Evolutionary conservation across 202 grass and related monocot species (phyloP).

Genomic region (Schoenoplectus tabernaemontani): DNA sequence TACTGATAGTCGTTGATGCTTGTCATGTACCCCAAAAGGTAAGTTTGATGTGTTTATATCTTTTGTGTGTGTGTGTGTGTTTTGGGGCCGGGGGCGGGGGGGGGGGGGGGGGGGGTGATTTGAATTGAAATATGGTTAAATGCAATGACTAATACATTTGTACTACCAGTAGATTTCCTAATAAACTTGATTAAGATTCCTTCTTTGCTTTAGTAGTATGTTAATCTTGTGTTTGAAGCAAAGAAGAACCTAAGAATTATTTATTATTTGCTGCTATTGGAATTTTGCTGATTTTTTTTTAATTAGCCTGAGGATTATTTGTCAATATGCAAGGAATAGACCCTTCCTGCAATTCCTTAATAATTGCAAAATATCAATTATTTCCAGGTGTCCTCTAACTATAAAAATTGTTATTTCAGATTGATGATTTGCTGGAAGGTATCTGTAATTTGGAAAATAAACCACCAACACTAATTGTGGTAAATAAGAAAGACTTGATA

Average conservation of each 20-base stretch:
- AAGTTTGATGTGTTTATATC: constrained; percentile 1
- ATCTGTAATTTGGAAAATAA: constrained; percentile 40
- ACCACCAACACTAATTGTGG: constrained; percentile 54
- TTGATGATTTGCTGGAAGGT: constrained; percentile 76
- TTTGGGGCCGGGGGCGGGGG: neutral
- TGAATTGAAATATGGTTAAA: neutral
- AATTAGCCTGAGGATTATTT: neutral
- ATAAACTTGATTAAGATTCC: too few species aligned
- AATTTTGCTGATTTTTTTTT: neutral
- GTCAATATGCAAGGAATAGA: neutral
- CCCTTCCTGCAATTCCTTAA: neutral
- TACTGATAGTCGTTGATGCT: constrained; percentile 69
- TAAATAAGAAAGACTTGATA: constrained; percentile 96
- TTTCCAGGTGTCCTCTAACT: constrained; percentile 2
- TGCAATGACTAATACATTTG: neutral
- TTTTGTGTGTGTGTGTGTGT: too few species aligned
- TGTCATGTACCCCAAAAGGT: constrained; percentile 70
- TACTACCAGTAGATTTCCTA: neutral
- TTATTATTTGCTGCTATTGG: too few species aligned
- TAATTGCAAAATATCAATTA: neutral
- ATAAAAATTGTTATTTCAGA: constrained; percentile 30
- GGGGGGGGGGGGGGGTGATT: neutral
- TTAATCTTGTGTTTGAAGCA: neutral
- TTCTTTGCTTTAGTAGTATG: too few species aligned
- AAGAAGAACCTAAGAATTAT: too few species aligned